These are phyloP conservation scores for Triglochin maritima DNA, from an alignment of 106 monocot genomes.

Conservation along the genomic window DNA sequence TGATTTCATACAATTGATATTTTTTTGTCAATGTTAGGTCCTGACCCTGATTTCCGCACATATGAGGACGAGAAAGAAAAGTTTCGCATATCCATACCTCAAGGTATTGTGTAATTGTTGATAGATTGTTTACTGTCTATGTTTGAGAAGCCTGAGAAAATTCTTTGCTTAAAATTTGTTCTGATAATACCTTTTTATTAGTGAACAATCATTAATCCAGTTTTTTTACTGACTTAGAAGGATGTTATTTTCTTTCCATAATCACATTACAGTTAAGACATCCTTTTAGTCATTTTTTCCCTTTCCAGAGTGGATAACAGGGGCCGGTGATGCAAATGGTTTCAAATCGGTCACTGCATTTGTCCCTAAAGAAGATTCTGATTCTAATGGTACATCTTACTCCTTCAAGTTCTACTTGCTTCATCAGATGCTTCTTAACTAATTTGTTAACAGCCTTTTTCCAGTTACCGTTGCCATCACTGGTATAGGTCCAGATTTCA, in stretches of 20 bases:
- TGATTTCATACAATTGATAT: neutral
- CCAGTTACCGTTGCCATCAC: conserved; percentile 79
- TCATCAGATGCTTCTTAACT: neutral
- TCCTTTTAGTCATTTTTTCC: neutral
- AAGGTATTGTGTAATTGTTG: conserved; percentile 27
- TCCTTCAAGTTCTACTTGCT: neutral
- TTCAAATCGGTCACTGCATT: conserved; percentile 85
- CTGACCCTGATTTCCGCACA: conserved; percentile 18
- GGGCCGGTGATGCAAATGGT: conserved; percentile 35
- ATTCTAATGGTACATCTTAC: conserved; percentile 60
- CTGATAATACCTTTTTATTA: too few relatives aligned
- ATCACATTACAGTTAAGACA: too few relatives aligned
- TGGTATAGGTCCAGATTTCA: conserved; percentile 72
- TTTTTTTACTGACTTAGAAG: too few relatives aligned
- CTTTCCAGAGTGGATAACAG: conserved; percentile 59
- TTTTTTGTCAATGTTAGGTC: neutral
- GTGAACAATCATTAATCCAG: too few relatives aligned
- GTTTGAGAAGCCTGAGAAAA: too few relatives aligned
- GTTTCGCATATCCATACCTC: conserved; percentile 50
- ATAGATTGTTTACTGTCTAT: too few relatives aligned
- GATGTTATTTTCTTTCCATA: too few relatives aligned
- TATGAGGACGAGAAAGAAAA: conserved; percentile 69
- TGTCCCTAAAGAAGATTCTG: conserved; percentile 53
- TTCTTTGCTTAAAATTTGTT: too few relatives aligned
- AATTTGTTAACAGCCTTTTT: conserved; percentile 6